Evolutionary conservation across 371 early-diverging fungal species (phyloP).

Genomic region (Rhizomucor miehei): DNA sequence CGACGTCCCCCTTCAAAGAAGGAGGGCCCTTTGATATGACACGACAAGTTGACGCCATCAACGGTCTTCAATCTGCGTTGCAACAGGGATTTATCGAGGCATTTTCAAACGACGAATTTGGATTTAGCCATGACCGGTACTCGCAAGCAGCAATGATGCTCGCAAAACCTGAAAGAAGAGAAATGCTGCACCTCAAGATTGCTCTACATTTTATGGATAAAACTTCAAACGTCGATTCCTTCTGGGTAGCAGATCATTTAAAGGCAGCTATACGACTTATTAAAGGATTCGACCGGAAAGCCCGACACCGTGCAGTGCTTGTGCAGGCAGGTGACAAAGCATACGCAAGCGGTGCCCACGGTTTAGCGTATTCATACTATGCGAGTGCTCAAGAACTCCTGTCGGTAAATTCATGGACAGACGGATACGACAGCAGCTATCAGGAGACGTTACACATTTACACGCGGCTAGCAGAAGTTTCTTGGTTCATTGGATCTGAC

Average conservation of each 20-base stretch:
- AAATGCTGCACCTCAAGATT: slow-evolving; percentile 34
- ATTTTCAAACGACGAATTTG: slow-evolving; percentile 37
- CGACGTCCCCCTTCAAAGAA: slow-evolving; percentile 17
- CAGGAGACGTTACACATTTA: slow-evolving; percentile 41
- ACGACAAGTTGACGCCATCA: slow-evolving; percentile 33
- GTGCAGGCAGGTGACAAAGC: slow-evolving; percentile 43
- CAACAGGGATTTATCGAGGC: slow-evolving; percentile 47
- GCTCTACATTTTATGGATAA: slow-evolving; percentile 35
- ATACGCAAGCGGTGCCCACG: slow-evolving; percentile 41
- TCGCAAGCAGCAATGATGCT: slow-evolving; percentile 45
- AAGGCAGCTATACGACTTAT: slow-evolving; percentile 78
- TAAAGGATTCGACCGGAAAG: slow-evolving; percentile 51
- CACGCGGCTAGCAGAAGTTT: slow-evolving; percentile 40
- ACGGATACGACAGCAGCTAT: slow-evolving; percentile 37
- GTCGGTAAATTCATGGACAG: slow-evolving; percentile 32
- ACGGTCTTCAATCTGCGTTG: slow-evolving; percentile 43
- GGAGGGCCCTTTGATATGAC: slow-evolving; percentile 3
- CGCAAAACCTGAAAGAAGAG: slow-evolving; percentile 24
- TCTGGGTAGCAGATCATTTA: slow-evolving; percentile 69
- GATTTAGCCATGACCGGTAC: slow-evolving; percentile 45
- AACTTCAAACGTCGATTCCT: slow-evolving; percentile 25
- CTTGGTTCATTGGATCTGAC: slow-evolving; percentile 38
- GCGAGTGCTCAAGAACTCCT: slow-evolving; percentile 29
- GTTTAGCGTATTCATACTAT: slow-evolving; percentile 38
- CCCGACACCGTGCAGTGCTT: slow-evolving; percentile 29